phyloP scores from a whole-genome alignment of 1,284 basidiomycete species.

The Pseudozyma thailandica region DNA sequence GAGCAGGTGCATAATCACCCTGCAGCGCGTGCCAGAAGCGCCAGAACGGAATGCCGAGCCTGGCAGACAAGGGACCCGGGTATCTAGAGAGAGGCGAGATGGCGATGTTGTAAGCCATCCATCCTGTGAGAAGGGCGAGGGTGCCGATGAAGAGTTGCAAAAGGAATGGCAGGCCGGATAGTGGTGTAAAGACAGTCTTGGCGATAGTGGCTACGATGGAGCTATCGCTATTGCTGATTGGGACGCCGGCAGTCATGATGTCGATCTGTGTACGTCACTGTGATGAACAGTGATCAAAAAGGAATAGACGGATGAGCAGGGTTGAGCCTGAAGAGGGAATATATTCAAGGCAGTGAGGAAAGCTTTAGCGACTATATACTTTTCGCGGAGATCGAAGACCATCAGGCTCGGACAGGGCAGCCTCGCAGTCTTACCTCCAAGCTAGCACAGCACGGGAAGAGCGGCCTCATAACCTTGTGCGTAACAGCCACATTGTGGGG shows the following conservation, averaged over 20 bases:
- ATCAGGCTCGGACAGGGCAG: no score
- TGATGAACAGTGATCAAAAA: not conserved
- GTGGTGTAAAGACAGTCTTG: slow-evolving; percentile 14
- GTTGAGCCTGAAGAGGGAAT: slow-evolving; percentile 8
- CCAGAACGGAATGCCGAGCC: slow-evolving; percentile 52
- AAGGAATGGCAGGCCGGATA: slow-evolving; percentile 16
- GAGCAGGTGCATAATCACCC: slow-evolving; percentile 44
- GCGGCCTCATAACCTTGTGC: no score
- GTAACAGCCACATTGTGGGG: no score
- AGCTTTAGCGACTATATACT: slow-evolving; percentile 12
- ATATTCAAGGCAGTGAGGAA: not conserved
- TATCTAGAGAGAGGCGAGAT: slow-evolving; percentile 47
- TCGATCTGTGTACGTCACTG: not conserved
- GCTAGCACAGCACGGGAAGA: no score
- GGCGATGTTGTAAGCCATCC: slow-evolving; percentile 40
- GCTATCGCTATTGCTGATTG: slow-evolving; percentile 12
- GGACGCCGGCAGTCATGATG: slow-evolving; percentile 19
- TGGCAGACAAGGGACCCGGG: slow-evolving; percentile 48
- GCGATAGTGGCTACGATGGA: slow-evolving; percentile 23
- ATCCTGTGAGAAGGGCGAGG: slow-evolving; percentile 11
- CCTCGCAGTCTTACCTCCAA: no score
- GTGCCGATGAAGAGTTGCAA: slow-evolving; percentile 16
- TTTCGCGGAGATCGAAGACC: not conserved
- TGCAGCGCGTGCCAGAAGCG: slow-evolving; percentile 44
- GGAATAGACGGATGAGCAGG: not conserved